Conservation (phyloP, 1,284 basidiomycete species). For the Gymnopus androsaceus region DNA sequence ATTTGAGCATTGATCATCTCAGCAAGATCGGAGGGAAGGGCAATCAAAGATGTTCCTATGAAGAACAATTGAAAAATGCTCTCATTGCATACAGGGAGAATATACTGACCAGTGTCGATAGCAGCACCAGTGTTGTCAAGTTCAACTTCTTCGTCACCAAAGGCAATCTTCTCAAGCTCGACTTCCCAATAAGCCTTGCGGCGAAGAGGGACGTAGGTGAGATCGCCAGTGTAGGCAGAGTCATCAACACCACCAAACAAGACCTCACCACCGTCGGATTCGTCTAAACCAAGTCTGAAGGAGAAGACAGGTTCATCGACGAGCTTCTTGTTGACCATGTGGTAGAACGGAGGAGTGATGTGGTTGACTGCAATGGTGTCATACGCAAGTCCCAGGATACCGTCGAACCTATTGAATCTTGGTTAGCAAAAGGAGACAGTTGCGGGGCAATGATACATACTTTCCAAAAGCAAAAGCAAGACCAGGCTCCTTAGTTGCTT, state of each 20-base stretch:
- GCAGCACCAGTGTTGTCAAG: constrained; percentile 92
- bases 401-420: constrained; percentile 74
- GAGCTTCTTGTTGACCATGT: constrained; percentile 85
- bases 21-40: constrained; percentile 90
- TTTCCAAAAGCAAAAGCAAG: constrained; percentile 97
- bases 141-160: constrained; percentile 85
- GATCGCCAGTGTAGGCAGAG: constrained; percentile 78
- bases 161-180: constrained; percentile 83
- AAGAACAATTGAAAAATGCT: constrained; percentile 19
- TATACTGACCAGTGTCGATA: constrained; percentile 83
- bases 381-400: constrained; percentile 94
- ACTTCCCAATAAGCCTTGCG: constrained; percentile 99
- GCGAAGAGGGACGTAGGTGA: constrained; percentile 89
- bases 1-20: constrained; percentile 98
- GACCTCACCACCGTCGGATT: constrained; percentile 90
- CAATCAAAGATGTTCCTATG: constrained; percentile 88
- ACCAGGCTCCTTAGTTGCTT: constrained; percentile 96
- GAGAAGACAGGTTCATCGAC: constrained; percentile 90
- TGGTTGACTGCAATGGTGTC: constrained; percentile 96
- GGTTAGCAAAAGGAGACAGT: constrained; percentile 3
- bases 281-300: constrained; percentile 90
- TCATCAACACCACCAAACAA: constrained; percentile 92
- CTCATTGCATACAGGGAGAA: background rate
- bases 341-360: constrained; percentile 94
- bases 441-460: constrained; percentile 45